A percentile compares a stretch with the other conserved stretches of the same genome.
phyloP scores from a whole-genome alignment of 768 basidiomycete genomes.

The Lentinula raphanica region DNA sequence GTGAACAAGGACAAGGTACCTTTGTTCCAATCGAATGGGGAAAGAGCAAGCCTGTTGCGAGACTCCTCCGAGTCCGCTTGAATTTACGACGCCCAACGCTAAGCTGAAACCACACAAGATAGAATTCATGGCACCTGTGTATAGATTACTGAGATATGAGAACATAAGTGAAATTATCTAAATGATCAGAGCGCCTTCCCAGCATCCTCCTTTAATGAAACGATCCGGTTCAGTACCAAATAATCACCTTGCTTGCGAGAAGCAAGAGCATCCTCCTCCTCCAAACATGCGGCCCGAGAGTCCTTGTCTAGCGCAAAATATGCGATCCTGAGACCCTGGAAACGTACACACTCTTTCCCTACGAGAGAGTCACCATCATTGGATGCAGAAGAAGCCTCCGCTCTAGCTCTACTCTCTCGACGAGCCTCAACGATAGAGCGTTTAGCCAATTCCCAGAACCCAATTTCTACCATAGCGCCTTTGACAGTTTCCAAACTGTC shows the following conservation, averaged over 20 bases:
- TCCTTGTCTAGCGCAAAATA: conserved; percentile 95
- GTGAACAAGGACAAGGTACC: too few relatives aligned
- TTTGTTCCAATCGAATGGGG: too few relatives aligned
- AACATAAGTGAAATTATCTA: neutral
- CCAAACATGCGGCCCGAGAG: conserved; percentile 59
- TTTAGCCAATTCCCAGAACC: conserved; percentile 83
- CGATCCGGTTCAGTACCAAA: conserved; percentile 86
- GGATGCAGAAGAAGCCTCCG: conserved; percentile 64
- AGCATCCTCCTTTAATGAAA: conserved; percentile 90
- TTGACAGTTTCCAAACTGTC: conserved; percentile 75
- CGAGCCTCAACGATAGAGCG: conserved; percentile 58
- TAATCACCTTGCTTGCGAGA: conserved; percentile 64
- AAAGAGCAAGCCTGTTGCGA: too few relatives aligned
- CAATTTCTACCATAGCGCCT: conserved; percentile 81
- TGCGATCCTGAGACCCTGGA: conserved; percentile 93
- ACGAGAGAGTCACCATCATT: conserved; percentile 61
- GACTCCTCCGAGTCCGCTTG: too few relatives aligned
- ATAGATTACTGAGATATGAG: neutral
- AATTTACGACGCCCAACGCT: too few relatives aligned
- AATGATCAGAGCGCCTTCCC: conserved; percentile 49
- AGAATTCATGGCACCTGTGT: too few relatives aligned
- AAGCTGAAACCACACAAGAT: too few relatives aligned
- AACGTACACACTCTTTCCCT: conserved; percentile 88
- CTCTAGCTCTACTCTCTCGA: conserved; percentile 57
- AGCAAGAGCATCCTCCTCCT: conserved; percentile 40